phyloP scores from a whole-genome alignment of 352 stramenopile species.

The Phytophthora niederhauseri region DNA sequence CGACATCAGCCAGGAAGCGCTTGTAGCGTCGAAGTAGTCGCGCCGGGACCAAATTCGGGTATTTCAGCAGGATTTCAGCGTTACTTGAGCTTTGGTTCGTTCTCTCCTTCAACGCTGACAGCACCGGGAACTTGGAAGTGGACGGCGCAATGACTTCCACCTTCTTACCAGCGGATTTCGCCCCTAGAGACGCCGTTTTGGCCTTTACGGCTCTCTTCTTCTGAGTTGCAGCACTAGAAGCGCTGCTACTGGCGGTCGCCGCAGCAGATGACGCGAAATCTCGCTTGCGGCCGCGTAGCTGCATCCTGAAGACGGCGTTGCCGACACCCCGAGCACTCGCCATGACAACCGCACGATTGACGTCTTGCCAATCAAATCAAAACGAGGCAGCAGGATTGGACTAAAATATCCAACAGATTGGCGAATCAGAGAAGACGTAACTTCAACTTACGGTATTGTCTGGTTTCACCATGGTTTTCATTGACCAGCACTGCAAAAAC shows the following conservation, averaged over 20 bases:
- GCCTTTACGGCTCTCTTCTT: slow-evolving; percentile 29
- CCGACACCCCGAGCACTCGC: slow-evolving; percentile 13
- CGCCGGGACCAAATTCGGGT: slow-evolving; percentile 58
- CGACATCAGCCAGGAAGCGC: slow-evolving; percentile 81
- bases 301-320: slow-evolving; percentile 33
- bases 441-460: slow-evolving; percentile 13
- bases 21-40: slow-evolving; percentile 80
- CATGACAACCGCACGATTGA: slow-evolving; percentile 12
- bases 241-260: not conserved
- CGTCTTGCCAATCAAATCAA: slow-evolving; percentile 14
- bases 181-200: slow-evolving; percentile 8
- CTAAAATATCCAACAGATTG: slow-evolving; percentile 20
- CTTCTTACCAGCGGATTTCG: slow-evolving; percentile 12
- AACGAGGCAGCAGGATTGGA: slow-evolving; percentile 18
- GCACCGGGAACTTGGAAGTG: slow-evolving; percentile 28
- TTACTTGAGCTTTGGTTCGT: slow-evolving; percentile 9
- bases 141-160: slow-evolving; percentile 10
- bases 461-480: not conserved
- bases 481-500: not conserved
- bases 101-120: slow-evolving; percentile 37
- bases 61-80: slow-evolving; percentile 53
- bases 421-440: slow-evolving; percentile 1
- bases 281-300: slow-evolving; percentile 48
- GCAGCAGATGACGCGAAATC: slow-evolving; percentile 23
- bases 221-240: not conserved